phyloP scores from a whole-genome alignment of 768 basidiomycete species.

The Paxillus ammoniavirescens region DNA sequence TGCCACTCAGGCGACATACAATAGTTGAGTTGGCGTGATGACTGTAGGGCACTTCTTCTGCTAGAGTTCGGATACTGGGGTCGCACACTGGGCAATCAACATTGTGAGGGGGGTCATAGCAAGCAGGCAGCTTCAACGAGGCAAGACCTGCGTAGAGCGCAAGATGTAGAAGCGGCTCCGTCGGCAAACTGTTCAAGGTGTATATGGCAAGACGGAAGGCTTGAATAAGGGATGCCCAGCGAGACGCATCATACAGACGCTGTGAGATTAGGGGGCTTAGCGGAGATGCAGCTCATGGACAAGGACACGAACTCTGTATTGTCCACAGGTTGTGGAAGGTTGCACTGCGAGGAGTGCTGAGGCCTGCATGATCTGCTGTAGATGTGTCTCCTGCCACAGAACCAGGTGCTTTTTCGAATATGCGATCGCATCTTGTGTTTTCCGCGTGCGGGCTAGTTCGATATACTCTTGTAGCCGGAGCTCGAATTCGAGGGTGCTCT shows the following conservation, averaged over 20 bases:
- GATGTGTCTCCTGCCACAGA: constrained; percentile 80
- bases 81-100: constrained; percentile 93
- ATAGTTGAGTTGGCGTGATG: constrained; percentile 96
- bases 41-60: constrained; percentile 83
- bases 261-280: constrained; percentile 31
- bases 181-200: constrained; percentile 81
- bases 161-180: constrained; percentile 83
- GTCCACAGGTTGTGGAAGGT: constrained; percentile 65
- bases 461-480: constrained; percentile 95
- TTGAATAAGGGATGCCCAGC: constrained; percentile 74
- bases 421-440: constrained; percentile 72
- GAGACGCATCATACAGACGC: constrained; percentile 78
- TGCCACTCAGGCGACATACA: constrained; percentile 86
- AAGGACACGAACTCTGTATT: constrained; percentile 67
- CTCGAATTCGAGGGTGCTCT: constrained; percentile 96
- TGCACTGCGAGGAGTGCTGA: constrained; percentile 75
- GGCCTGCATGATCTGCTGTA: constrained; percentile 73
- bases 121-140: constrained; percentile 85
- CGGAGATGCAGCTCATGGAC: constrained; percentile 1
- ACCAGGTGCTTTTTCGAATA: constrained; percentile 82
- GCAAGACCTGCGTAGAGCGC: constrained; percentile 90
- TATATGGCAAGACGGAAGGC: constrained; percentile 88
- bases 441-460: constrained; percentile 74
- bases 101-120: constrained; percentile 68
- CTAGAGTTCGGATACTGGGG: constrained; percentile 68